phyloP scores from a whole-genome alignment of 352 stramenopile genomes.

The Elongisporangium undulatum region DNA sequence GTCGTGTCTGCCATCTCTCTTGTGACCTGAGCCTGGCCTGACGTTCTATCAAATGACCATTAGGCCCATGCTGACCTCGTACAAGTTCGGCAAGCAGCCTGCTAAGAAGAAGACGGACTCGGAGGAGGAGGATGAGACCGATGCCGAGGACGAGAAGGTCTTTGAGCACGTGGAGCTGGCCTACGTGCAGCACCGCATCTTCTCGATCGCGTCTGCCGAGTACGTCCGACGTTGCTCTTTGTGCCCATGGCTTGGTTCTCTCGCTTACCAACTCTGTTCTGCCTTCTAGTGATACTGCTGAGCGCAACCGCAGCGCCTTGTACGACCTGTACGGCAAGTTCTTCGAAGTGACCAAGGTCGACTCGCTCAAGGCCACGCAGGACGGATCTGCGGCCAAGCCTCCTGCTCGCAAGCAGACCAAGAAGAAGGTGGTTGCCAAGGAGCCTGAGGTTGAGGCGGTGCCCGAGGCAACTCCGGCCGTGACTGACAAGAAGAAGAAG shows the following conservation, averaged over 20 bases:
- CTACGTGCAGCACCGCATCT: slow-evolving; percentile 76
- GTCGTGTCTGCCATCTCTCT: background rate
- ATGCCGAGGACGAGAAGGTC: slow-evolving; percentile 52
- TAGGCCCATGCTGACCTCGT: slow-evolving; percentile 56
- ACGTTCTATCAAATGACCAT: background rate
- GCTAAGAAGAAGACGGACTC: slow-evolving; percentile 33
- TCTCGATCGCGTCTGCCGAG: slow-evolving; percentile 69
- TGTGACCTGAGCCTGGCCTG: background rate
- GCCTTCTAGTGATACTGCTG: slow-evolving; percentile 45
- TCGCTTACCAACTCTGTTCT: slow-evolving; percentile 1
- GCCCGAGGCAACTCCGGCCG: slow-evolving; percentile 5
- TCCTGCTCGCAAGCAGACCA: slow-evolving; percentile 8
- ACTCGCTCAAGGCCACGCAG: slow-evolving; percentile 62
- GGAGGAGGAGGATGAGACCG: slow-evolving; percentile 40
- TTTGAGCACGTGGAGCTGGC: slow-evolving; percentile 62
- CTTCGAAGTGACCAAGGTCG: slow-evolving; percentile 59
- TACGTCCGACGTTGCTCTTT: slow-evolving; percentile 19
- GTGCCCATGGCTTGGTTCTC: background rate
- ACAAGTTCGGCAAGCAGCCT: slow-evolving; percentile 56
- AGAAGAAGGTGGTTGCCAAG: slow-evolving; percentile 5
- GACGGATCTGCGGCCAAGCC: slow-evolving; percentile 18
- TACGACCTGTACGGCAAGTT: slow-evolving; percentile 82
- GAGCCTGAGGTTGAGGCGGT: background rate
- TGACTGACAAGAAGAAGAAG: slow-evolving; percentile 27
- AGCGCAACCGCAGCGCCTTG: slow-evolving; percentile 72